Evolutionary conservation across 2,329 filamentous ascomycete genomes (phyloP).

Genomic region (Arthrobotrys pseudoclavata): DNA sequence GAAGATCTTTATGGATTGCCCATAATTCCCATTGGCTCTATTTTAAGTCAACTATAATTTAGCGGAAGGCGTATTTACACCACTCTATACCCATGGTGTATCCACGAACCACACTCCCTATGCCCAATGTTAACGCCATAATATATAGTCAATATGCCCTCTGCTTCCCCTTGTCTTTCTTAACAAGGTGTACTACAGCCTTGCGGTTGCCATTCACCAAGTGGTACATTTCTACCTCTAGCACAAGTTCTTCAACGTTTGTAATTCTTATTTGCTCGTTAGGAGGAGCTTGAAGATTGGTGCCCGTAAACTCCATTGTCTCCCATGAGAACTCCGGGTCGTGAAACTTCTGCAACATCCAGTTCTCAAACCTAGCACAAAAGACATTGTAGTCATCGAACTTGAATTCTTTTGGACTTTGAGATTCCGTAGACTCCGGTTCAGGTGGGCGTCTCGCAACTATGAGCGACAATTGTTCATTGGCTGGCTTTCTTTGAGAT

Average conservation of each 20-base stretch:
- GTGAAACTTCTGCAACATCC: background rate
- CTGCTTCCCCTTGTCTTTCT: slow-evolving; percentile 19
- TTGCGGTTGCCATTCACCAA: background rate
- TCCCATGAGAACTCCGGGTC: slow-evolving; percentile 22
- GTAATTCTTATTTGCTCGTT: background rate
- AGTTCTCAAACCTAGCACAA: background rate
- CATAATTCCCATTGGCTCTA: no score
- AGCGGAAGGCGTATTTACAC: no score
- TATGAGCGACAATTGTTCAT: background rate
- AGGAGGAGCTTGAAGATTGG: background rate
- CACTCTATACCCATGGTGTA: no score
- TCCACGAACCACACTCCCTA: no score
- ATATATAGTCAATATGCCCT: background rate
- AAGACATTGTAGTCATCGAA: background rate
- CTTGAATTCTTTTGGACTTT: background rate
- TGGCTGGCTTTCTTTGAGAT: no score
- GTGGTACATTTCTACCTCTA: background rate
- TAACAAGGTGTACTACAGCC: slow-evolving; percentile 9
- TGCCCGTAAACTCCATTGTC: background rate
- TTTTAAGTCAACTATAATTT: no score
- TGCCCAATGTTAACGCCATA: no score
- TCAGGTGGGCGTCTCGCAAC: background rate
- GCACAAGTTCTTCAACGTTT: background rate
- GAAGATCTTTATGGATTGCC: no score
- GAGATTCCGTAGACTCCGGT: no score